phyloP scores from a whole-genome alignment of 2,329 filamentous ascomycete genomes.

The Madurella fahalii region DNA sequence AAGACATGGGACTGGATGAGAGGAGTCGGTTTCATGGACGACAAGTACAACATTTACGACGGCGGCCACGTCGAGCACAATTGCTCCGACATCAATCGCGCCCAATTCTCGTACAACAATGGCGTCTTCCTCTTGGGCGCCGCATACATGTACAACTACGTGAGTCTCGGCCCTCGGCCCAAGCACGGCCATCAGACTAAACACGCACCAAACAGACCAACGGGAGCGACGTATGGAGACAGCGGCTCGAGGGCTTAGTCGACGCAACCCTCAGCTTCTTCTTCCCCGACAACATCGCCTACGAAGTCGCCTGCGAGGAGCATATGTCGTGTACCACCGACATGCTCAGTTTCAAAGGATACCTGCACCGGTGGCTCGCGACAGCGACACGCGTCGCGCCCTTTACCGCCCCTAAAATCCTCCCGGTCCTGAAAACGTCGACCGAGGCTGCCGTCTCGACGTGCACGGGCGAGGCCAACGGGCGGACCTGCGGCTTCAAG shows the following conservation, averaged over 20 bases:
- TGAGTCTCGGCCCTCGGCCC: slow-evolving; percentile 30
- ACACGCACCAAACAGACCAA: slow-evolving; percentile 40
- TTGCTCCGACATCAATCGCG: slow-evolving; percentile 55
- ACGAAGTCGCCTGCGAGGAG: slow-evolving; percentile 62
- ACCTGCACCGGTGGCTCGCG: slow-evolving; percentile 61
- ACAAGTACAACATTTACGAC: slow-evolving; percentile 56
- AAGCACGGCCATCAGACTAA: neutral
- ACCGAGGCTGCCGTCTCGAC: slow-evolving; percentile 57
- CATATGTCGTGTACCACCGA: slow-evolving; percentile 61
- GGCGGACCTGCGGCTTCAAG: slow-evolving; percentile 60
- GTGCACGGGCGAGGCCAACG: slow-evolving; percentile 56
- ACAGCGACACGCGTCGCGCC: slow-evolving; percentile 58
- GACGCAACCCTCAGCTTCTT: slow-evolving; percentile 45
- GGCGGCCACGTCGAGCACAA: slow-evolving; percentile 54
- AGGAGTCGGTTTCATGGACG: slow-evolving; percentile 54
- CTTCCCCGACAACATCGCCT: slow-evolving; percentile 58
- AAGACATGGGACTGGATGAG: slow-evolving; percentile 61
- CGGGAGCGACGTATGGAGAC: slow-evolving; percentile 50
- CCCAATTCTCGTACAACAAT: slow-evolving; percentile 64
- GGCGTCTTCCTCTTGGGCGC: slow-evolving; percentile 59
- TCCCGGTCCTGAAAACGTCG: slow-evolving; percentile 53
- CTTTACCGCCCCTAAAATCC: slow-evolving; percentile 49
- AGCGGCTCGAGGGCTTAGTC: slow-evolving; percentile 51
- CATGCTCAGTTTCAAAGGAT: slow-evolving; percentile 69
- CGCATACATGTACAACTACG: slow-evolving; percentile 65